Conservation (phyloP, 768 basidiomycete genomes). For the Leucosporidium scottii region DNA sequence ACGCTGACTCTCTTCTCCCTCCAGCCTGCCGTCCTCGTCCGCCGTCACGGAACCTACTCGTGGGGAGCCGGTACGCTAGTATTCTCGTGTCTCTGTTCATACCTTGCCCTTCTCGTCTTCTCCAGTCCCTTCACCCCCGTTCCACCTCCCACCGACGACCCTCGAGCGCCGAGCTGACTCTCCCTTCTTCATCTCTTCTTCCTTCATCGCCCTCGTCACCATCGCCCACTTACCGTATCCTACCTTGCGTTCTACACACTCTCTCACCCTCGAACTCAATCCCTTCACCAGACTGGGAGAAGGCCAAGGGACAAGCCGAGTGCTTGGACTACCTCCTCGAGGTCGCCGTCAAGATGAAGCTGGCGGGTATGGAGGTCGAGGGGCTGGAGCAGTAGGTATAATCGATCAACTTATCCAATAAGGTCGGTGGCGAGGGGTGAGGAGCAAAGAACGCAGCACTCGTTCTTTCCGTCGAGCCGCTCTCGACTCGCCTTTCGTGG, state of each 20-base stretch:
- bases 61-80: slow-evolving; percentile 45
- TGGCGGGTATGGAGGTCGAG: slow-evolving; percentile 28
- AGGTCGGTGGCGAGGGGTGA: too few relatives aligned
- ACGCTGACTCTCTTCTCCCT: background rate
- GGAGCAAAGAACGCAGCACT: too few relatives aligned
- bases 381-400: too few relatives aligned
- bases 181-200: background rate
- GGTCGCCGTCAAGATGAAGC: slow-evolving; percentile 54
- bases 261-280: background rate
- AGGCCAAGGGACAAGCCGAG: slow-evolving; percentile 43
- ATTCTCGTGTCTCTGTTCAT: background rate
- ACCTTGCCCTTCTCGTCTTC: background rate
- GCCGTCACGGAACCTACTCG: slow-evolving; percentile 43
- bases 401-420: too few relatives aligned
- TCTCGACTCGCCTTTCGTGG: too few relatives aligned
- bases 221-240: too few relatives aligned
- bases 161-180: too few relatives aligned
- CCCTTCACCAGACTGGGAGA: slow-evolving; percentile 3
- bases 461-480: too few relatives aligned
- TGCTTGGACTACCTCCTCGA: slow-evolving; percentile 89
- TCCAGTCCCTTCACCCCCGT: background rate
- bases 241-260: background rate
- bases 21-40: slow-evolving; percentile 30
- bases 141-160: background rate
- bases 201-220: background rate